Evolutionary conservation across 208 protist species (phyloP).

Genomic region (Acanthamoeba pearcei): DNA sequence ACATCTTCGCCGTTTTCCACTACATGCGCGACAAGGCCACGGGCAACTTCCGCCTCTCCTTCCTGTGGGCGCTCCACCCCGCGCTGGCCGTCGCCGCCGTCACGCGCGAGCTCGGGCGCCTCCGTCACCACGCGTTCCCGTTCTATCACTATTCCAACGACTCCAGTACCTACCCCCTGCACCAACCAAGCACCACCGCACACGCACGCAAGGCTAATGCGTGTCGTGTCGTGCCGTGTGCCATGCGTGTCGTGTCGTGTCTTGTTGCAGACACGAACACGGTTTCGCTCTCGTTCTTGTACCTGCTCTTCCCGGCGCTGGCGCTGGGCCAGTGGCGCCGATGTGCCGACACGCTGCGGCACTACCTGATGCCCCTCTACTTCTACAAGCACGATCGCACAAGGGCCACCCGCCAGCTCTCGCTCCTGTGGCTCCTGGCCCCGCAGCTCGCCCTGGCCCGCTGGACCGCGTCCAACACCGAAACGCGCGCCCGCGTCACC

Average conservation of each 20-base stretch:
- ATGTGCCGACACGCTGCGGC: neutral
- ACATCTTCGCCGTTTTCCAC: constrained; percentile 6
- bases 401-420: neutral
- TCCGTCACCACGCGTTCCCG: constrained; percentile 7
- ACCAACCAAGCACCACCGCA: too few species aligned
- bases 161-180: neutral
- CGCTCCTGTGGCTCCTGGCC: neutral
- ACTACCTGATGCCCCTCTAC: constrained; percentile 31
- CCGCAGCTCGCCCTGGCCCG: constrained; percentile 36
- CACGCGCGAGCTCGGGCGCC: constrained; percentile 9
- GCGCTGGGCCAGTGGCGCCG: constrained; percentile 13
- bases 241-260: neutral
- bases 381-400: neutral
- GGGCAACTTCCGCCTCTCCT: constrained; percentile 24
- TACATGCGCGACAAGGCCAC: constrained; percentile 51
- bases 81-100: constrained; percentile 2
- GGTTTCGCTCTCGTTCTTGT: neutral
- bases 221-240: neutral
- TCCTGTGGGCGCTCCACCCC: constrained; percentile 28
- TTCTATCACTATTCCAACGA: constrained; percentile 20
- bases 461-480: neutral
- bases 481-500: neutral
- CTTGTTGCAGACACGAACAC: neutral
- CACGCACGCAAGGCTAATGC: neutral
- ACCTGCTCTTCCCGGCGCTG: constrained; percentile 2